Percentiles rank a stretch among this genome's conserved stretches.
phyloP scores from a whole-genome alignment of 1,139 yeast genomes.

The Taiozyma sp. region DNA sequence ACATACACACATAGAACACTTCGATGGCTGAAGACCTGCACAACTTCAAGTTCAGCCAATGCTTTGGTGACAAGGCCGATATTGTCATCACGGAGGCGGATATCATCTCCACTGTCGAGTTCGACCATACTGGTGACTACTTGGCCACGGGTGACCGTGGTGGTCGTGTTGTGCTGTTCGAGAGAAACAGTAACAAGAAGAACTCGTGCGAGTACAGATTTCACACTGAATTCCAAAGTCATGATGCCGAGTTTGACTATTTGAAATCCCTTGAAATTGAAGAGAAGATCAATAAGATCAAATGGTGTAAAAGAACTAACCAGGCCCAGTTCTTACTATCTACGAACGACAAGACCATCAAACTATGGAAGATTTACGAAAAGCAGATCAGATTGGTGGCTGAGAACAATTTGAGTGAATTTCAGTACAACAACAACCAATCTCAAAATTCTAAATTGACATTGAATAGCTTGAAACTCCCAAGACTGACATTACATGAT shows the following conservation, averaged over 20 bases:
- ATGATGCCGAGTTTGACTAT: constrained; percentile 98
- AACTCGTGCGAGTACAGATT: constrained; percentile 86
- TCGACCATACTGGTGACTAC: constrained; percentile 91
- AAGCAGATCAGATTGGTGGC: constrained; percentile 88
- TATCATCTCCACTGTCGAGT: constrained; percentile 94
- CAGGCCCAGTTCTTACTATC: constrained; percentile 84
- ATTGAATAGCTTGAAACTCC: constrained; percentile 55
- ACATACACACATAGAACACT: neutral
- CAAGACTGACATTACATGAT: constrained; percentile 87
- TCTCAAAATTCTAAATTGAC: constrained; percentile 18
- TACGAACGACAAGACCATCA: constrained; percentile 96
- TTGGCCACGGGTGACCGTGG: constrained; percentile 99
- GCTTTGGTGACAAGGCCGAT: constrained; percentile 98
- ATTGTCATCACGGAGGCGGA: constrained; percentile 97
- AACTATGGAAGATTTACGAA: constrained; percentile 94
- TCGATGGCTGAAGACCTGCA: constrained; percentile 19
- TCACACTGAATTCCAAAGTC: constrained; percentile 96
- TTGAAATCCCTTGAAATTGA: constrained; percentile 93
- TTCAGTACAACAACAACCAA: constrained; percentile 11
- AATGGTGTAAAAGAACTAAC: constrained; percentile 89
- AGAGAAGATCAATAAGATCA: constrained; percentile 95
- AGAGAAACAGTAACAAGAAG: constrained; percentile 73
- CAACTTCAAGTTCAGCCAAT: constrained; percentile 64
- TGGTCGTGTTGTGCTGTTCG: constrained; percentile 94
- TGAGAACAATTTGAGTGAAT: constrained; percentile 64